Evolutionary conservation across 768 basidiomycete species (phyloP).

Genomic region (Dentipellis fragilis): DNA sequence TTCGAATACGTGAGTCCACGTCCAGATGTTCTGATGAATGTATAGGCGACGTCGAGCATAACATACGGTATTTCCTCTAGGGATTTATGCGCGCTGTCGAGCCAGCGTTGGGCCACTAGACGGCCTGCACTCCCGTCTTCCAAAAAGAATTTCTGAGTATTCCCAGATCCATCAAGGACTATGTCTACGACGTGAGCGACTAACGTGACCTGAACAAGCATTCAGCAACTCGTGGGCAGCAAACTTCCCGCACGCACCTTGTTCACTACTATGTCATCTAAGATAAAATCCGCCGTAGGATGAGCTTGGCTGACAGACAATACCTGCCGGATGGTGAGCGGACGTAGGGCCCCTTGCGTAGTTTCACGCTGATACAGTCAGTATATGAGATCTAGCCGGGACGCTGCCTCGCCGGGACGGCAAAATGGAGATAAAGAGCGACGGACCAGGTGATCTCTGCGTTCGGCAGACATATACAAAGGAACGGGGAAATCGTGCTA

Average conservation of each 20-base stretch:
- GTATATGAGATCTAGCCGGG: too few relatives aligned
- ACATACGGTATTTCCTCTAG: background rate
- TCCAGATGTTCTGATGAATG: too few relatives aligned
- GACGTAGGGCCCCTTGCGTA: constrained; percentile 24
- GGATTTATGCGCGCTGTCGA: background rate
- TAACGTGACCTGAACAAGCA: constrained; percentile 29
- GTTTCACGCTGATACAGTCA: too few relatives aligned
- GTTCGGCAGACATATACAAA: too few relatives aligned
- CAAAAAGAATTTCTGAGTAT: constrained; percentile 13
- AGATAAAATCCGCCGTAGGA: constrained; percentile 31
- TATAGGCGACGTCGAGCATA: background rate
- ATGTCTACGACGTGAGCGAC: constrained; percentile 33
- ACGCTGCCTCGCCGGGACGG: too few relatives aligned
- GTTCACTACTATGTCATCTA: constrained; percentile 33
- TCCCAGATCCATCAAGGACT: constrained; percentile 2
- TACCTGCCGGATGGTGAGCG: constrained; percentile 49
- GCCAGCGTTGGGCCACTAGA: constrained; percentile 2
- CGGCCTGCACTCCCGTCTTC: constrained; percentile 28
- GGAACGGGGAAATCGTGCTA: too few relatives aligned
- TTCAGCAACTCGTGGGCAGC: background rate
- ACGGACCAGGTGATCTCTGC: too few relatives aligned
- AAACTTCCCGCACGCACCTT: constrained; percentile 19
- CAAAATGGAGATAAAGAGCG: too few relatives aligned
- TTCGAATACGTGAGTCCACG: too few relatives aligned
- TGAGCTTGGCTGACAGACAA: constrained; percentile 31